Base-by-base conservation (phyloP, 2,329 filamentous ascomycete species). In the Penicillium sp. region DNA sequence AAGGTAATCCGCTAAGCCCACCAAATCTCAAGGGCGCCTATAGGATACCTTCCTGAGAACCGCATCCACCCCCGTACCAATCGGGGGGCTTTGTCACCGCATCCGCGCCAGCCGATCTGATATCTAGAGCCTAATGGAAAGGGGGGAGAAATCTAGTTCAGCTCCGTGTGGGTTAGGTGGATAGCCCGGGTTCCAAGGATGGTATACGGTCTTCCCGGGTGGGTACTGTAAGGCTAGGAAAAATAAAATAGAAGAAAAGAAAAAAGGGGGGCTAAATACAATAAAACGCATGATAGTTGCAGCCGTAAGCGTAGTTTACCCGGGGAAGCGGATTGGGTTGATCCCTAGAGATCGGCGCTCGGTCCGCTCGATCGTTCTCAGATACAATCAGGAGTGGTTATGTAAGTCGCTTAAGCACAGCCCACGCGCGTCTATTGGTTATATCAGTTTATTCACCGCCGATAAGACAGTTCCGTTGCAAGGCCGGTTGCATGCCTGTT, bases 81-180 rank as follows among this genome's bases (percentile, higher is more conserved):
- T 64, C 64, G 64, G 64, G 63, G 63, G 21, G 35, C n/a, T 45
- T 49, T 6, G 19, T 51, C 24, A 21, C n/a, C 19, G 22, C 57
- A 57, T 66, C 64, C 64, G 64, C 58, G 54, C 62, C 64, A 64
- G 45, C 58, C 58, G 59, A 65, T 66, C 63, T 57, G 57, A 55
- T 63, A 55, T 57, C 54, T 31, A 39, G 33, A 44, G 49, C 39
- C 43, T 43, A 31, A 50, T 21, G 21, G 27, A 5, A 46, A 46
- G 27, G 22, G 22, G 26, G 43, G 43, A 19, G 27, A 33, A 22
- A 33, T 21, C 9, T 42, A 39, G 35, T 19, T 19, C 19, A 42
- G 19, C 19, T 13, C 39, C 39, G n/a, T 3, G 37, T 42, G 37
- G 37, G 10, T 42, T 5, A 22, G 19, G n/a, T 22, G 39, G 39